Evolutionary conservation across 345 rosid species (phyloP), one percentile per base, ranked within the genome.

Genomic region (Syzygium jambos): DNA sequence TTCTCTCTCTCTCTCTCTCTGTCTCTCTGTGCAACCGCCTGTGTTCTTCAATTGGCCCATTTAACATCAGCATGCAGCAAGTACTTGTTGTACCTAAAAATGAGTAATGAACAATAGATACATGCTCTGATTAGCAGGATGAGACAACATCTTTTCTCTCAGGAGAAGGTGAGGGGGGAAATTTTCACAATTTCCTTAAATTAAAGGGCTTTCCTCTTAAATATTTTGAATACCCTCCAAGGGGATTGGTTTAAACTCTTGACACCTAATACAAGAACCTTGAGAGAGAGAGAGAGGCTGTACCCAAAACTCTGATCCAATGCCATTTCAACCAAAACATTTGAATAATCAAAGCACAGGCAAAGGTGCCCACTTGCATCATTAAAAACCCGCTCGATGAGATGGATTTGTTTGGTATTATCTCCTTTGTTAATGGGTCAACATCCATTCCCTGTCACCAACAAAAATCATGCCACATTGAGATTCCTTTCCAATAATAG

Each of bases 361-460:
- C 92, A 94, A 82, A 73, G 80, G 21, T 88, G 88, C 89, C 93
- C 92, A 88, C 92, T 94, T 94, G 93, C 84, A 68, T 25, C 41
- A 82, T 85, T 34, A 85, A 86, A 73, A 38, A 73, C 89, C 68
- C 86, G 88, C 89, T 41, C 52, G 83, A 87, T 90, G 89, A 92
- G 94, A 89, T 92, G 93, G 94, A 91, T 91, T 94, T 91, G 93
- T 94, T 95, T 96, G 95, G 94, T 94, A 91, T 95, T 96, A 95
- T 96, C 98, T 89, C 90, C 90, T 90, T 94, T 91, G 98, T 97
- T 97, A 97, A 94, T 92, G 89, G 95, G 98, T 97, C 98, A 94
- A 91, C 98, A 93, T 95, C 99, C 92, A 88, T 90, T 94, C 94
- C 95, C 88, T 95, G 93, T 94, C 98, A 95, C 93, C 96, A 95